These are phyloP conservation scores for Trypanosoma rangeli DNA, from an alignment of 208 protist species.

Conservation along the genomic window DNA sequence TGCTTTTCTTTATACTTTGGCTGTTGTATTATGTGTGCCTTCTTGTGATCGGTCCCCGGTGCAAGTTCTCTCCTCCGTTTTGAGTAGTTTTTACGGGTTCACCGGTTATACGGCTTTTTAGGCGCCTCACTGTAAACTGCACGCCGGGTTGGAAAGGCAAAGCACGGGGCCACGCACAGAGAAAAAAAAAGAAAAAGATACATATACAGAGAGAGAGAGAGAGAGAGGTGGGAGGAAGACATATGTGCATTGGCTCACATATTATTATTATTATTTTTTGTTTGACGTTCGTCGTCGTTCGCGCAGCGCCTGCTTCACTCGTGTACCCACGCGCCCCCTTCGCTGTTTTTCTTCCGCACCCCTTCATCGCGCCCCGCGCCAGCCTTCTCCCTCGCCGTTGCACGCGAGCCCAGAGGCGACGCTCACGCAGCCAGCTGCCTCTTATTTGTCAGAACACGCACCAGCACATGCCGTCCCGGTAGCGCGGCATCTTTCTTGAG, in stretches of 20 bases:
- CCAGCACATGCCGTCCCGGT: conserved; percentile 52
- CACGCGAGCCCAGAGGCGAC: not conserved
- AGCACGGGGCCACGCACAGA: not conserved
- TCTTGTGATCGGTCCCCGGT: not conserved
- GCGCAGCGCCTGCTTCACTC: too few species aligned
- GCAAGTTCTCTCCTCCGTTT: not conserved
- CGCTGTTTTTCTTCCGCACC: too few species aligned
- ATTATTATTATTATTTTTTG: too few species aligned
- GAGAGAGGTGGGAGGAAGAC: too few species aligned
- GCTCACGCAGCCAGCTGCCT: conserved; percentile 42
- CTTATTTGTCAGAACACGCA: conserved; percentile 80
- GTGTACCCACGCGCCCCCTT: too few species aligned
- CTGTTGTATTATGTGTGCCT: conserved; percentile 10
- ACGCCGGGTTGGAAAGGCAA: not conserved
- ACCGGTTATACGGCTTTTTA: too few species aligned
- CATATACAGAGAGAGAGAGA: too few species aligned
- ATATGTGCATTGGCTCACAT: too few species aligned
- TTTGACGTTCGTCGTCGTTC: too few species aligned
- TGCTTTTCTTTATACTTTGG: not conserved
- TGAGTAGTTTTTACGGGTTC: too few species aligned
- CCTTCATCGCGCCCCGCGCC: too few species aligned
- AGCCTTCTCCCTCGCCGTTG: not conserved
- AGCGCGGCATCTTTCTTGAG: conserved; percentile 59
- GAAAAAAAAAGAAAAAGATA: not conserved
- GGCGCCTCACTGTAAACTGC: too few species aligned